Percentiles rank a stretch among this genome's conserved stretches.
Evolutionary conservation across 345 rosid species (phyloP).

Genomic region (Diplotaxis tenuifolia): DNA sequence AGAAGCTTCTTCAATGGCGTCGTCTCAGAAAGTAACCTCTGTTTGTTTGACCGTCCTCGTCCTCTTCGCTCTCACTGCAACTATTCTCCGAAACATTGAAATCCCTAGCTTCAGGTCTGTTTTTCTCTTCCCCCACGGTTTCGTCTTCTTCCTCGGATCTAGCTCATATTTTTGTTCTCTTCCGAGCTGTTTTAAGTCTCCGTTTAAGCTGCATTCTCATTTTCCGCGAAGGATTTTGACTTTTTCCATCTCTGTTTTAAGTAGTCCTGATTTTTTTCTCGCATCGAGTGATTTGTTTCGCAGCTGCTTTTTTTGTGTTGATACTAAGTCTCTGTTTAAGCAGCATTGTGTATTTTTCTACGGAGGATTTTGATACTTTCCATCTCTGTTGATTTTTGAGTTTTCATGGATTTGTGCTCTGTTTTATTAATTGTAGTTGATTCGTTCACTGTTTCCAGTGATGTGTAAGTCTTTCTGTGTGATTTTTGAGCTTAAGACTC

Average conservation of each 20-base stretch:
- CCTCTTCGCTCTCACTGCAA: slow-evolving; percentile 35
- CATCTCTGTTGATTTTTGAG: neutral
- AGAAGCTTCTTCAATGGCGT: slow-evolving; percentile 44
- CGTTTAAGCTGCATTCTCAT: slow-evolving; percentile 36
- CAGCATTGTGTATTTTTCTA: slow-evolving; percentile 30
- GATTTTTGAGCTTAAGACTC: neutral
- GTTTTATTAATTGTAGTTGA: neutral
- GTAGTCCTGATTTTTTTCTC: neutral
- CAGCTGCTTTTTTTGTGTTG: neutral
- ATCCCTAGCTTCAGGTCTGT: slow-evolving; percentile 43
- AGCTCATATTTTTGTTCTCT: neutral
- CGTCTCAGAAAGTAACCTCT: slow-evolving; percentile 30
- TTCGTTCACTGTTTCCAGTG: neutral
- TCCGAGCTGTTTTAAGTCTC: neutral
- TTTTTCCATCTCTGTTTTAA: neutral
- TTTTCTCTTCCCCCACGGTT: slow-evolving; percentile 10
- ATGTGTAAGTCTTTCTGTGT: neutral
- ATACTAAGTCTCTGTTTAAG: neutral
- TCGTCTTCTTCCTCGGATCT: neutral
- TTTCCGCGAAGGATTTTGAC: neutral
- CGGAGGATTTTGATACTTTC: neutral
- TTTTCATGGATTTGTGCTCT: neutral
- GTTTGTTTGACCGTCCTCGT: slow-evolving; percentile 35
- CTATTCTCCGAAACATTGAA: slow-evolving; percentile 35
- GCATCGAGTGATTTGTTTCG: neutral